Percentiles rank a stretch among this genome's conserved stretches.
Evolutionary conservation across 2,329 filamentous ascomycete species (phyloP).

Genomic region (Cercospora sp.): DNA sequence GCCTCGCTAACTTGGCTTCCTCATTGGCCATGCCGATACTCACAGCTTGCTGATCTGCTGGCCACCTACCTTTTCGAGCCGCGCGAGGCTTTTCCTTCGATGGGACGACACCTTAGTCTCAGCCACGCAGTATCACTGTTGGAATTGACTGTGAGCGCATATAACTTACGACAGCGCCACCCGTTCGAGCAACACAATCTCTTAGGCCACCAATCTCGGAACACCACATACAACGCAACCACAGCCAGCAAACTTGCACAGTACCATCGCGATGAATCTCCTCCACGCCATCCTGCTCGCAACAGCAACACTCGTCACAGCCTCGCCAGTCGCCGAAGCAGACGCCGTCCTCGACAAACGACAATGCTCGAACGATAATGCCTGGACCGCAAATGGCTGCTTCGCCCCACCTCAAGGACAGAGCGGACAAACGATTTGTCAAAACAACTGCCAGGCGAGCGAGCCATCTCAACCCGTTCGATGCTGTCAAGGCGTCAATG

Average conservation of each 20-base stretch:
- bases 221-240: not conserved
- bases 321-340: not conserved
- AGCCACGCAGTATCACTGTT: not conserved
- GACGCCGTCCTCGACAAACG: not conserved
- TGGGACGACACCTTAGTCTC: not conserved
- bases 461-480: not conserved
- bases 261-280: not conserved
- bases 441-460: not conserved
- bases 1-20: not conserved
- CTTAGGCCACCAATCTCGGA: not conserved
- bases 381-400: not conserved
- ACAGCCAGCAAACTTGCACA: not conserved
- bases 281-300: not conserved
- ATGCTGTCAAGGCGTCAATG: slow-evolving; percentile 4
- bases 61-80: not conserved
- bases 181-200: not conserved
- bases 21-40: not conserved
- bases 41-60: not conserved
- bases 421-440: not conserved
- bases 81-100: not conserved
- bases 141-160: not conserved
- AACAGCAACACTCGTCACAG: not conserved
- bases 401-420: not conserved
- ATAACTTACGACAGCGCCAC: not conserved
- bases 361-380: slow-evolving; percentile 7